These are phyloP conservation scores for Lactarius pseudohatsudake DNA, from an alignment of 768 basidiomycete species.

Conservation along the genomic window DNA sequence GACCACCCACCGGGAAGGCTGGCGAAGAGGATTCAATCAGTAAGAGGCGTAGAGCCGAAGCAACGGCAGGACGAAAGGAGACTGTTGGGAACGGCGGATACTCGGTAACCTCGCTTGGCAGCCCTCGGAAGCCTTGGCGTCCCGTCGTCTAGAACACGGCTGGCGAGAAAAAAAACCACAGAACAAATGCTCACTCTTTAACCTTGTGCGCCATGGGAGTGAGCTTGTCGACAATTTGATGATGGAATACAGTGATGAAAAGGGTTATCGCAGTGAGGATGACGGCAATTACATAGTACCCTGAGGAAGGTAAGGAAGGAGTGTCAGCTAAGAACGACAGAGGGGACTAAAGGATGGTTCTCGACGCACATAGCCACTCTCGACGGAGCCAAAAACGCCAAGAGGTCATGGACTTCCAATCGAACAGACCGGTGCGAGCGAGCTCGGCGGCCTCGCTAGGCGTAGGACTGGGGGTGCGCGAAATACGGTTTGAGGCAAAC, in stretches of 20 bases:
- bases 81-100: constrained; percentile 24
- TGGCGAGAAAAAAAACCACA: background rate
- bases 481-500: constrained; percentile 8
- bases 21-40: background rate
- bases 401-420: constrained; percentile 35
- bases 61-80: background rate
- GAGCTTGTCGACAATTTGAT: constrained; percentile 65
- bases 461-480: constrained; percentile 40
- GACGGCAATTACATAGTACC: constrained; percentile 38
- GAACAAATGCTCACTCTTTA: constrained; percentile 47
- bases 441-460: constrained; percentile 38
- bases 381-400: constrained; percentile 38
- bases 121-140: background rate
- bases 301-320: constrained; percentile 27
- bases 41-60: background rate
- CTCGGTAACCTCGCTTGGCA: background rate
- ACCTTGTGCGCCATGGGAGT: constrained; percentile 66
- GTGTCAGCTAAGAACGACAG: background rate
- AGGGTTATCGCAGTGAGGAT: constrained; percentile 38
- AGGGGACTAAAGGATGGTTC: background rate
- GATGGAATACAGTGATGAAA: constrained; percentile 47
- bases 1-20: constrained; percentile 64
- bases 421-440: constrained; percentile 31
- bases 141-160: background rate
- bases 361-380: constrained; percentile 39